Conservation (phyloP, 73 alveolate species). For the Uronychia setigera region DNA sequence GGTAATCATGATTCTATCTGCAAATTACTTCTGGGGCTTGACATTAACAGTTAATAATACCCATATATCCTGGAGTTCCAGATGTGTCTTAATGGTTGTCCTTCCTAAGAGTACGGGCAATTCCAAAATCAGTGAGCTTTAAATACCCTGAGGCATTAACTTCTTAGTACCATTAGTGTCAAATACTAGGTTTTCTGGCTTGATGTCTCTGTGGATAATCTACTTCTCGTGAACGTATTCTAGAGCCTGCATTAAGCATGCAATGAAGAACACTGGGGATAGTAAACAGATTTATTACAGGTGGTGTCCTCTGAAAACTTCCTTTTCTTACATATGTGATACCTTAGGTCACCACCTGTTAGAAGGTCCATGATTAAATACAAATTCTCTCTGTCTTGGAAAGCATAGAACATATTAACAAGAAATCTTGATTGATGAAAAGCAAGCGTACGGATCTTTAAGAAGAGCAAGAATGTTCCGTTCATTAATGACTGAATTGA, state of each 20-base stretch:
- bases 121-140: slow-evolving; percentile 73
- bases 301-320: slow-evolving; percentile 58
- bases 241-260: slow-evolving; percentile 64
- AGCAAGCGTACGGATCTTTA: slow-evolving; percentile 67
- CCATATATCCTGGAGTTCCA: slow-evolving; percentile 85
- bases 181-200: slow-evolving; percentile 65
- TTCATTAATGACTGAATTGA: slow-evolving; percentile 83
- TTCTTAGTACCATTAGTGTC: slow-evolving; percentile 39
- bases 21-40: slow-evolving; percentile 86
- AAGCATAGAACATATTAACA: slow-evolving; percentile 69
- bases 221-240: slow-evolving; percentile 55
- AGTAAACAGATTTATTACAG: not conserved
- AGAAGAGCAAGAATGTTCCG: slow-evolving; percentile 75
- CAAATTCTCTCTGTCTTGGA: slow-evolving; percentile 63
- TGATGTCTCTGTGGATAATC: slow-evolving; percentile 62
- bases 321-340: slow-evolving; percentile 54
- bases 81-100: slow-evolving; percentile 72
- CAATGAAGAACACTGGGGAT: slow-evolving; percentile 51
- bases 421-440: slow-evolving; percentile 42
- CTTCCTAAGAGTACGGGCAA: slow-evolving; percentile 59
- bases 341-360: slow-evolving; percentile 71
- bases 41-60: not conserved
- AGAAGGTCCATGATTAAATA: slow-evolving; percentile 63
- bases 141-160: slow-evolving; percentile 59
- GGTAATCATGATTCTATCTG: slow-evolving; percentile 81